Percentiles rank a stretch among this genome's conserved stretches.
phyloP scores from a whole-genome alignment of 805 yeast species.

The Danielia oregonensis region DNA sequence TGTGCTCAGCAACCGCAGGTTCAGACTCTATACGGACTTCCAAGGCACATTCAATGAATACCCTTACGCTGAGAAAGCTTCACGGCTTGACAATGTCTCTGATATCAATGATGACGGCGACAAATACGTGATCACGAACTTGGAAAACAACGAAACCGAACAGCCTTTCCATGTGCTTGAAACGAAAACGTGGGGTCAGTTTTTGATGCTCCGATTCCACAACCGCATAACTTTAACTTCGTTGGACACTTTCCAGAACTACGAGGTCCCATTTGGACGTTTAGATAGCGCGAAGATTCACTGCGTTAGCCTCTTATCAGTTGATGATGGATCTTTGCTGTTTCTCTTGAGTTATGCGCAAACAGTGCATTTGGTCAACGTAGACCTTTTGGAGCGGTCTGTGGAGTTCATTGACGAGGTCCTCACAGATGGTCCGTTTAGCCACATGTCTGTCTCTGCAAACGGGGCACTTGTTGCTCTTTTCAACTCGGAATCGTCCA shows the following conservation, averaged over 20 bases:
- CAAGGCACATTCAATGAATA: constrained; percentile 63
- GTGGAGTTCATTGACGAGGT: constrained; percentile 33
- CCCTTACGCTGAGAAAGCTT: constrained; percentile 19
- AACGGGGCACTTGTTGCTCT: constrained; percentile 54
- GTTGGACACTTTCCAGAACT: constrained; percentile 38
- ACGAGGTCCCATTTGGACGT: constrained; percentile 30
- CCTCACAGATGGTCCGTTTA: constrained; percentile 49
- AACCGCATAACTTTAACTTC: constrained; percentile 32
- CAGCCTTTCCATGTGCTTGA: constrained; percentile 24
- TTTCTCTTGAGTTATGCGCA: constrained; percentile 23
- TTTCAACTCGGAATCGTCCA: constrained; percentile 32
- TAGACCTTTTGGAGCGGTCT: constrained; percentile 19
- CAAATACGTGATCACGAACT: constrained; percentile 23
- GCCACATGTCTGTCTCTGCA: constrained; percentile 44
- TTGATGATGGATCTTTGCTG: constrained; percentile 13
- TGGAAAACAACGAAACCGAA: constrained; percentile 30
- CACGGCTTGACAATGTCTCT: background rate
- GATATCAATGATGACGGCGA: background rate
- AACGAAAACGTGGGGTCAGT: constrained; percentile 34
- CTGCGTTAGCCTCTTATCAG: constrained; percentile 15
- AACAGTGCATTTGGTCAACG: constrained; percentile 24
- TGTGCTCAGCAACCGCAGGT: constrained; percentile 48
- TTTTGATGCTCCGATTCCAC: constrained; percentile 41
- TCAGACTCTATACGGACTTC: constrained; percentile 60
- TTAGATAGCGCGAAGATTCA: constrained; percentile 20